Evolutionary conservation across 1,139 yeast genomes (phyloP).

Genomic region (Scheffersomyces cryptocercus): DNA sequence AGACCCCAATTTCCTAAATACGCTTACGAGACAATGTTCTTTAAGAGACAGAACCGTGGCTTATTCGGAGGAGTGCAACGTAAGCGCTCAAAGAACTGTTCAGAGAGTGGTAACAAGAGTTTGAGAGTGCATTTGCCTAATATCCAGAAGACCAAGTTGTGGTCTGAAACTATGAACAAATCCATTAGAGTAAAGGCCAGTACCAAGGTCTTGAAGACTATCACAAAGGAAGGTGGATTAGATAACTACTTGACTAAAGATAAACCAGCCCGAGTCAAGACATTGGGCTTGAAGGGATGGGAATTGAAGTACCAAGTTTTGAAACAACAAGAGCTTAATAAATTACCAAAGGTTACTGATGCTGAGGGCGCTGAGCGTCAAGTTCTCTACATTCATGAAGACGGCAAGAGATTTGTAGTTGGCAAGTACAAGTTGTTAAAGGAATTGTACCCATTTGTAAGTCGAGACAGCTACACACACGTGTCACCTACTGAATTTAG

Average conservation of each 20-base stretch:
- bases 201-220: conserved; percentile 82
- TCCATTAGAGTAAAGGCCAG: conserved; percentile 61
- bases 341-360: conserved; percentile 26
- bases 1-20: conserved; percentile 67
- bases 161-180: conserved; percentile 78
- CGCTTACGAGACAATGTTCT: conserved; percentile 73
- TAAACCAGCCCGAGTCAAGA: conserved; percentile 85
- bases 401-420: conserved; percentile 51
- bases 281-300: conserved; percentile 93
- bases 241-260: conserved; percentile 86
- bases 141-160: conserved; percentile 68
- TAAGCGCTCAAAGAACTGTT: conserved; percentile 72
- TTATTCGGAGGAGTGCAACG: conserved; percentile 87
- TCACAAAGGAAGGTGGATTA: conserved; percentile 90
- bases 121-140: conserved; percentile 83
- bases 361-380: conserved; percentile 32
- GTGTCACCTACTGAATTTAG: conserved; percentile 48
- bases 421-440: conserved; percentile 66
- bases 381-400: conserved; percentile 51
- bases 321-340: conserved; percentile 27
- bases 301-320: conserved; percentile 74
- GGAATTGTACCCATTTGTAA: conserved; percentile 52
- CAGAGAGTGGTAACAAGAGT: conserved; percentile 73
- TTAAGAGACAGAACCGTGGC: conserved; percentile 85
- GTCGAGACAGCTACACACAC: conserved; percentile 46